Base-by-base conservation (phyloP, 2,329 filamentous ascomycete genomes). In the Verticillium nonalfalfae region DNA sequence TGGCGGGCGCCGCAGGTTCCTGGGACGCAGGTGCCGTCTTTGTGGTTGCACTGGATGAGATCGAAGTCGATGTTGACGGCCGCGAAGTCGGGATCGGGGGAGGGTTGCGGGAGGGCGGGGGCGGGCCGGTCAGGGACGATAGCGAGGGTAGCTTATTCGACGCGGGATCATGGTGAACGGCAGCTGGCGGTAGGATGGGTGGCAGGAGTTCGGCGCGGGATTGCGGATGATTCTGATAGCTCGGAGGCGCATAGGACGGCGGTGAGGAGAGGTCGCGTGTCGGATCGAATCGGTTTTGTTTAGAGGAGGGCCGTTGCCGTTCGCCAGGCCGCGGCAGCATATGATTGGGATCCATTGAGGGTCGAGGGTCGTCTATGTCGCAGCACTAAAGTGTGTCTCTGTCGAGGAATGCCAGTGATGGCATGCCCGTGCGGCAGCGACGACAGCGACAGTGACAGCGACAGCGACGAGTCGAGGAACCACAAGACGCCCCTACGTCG, bases 261-360 rank as follows among this genome's bases (percentile, higher is more conserved):
- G 73, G 68, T 62, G 63, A 61, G 14, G 64, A 57, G 61, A 66
- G 15, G 67, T 67, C 7, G 66, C 66, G 60, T 67, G 61, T 31
- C 65, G 63, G 50, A 65, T 63, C 50, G 61, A 61, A 38, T 65
- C 5, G 54, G 54, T 14, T 56, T 10, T 33, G 54, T 15, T 56
- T 56, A 5, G 13, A 56, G 64, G 62, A 21, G 18, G 40, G 9
- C 10, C 40, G 40, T 50, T 66, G 34, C 36, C 67, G 60, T 65
- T 68, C 66, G 68, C 68, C 64, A 63, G 67, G 71, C 62, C 68
- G 68, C 60, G 71, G 68, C 67, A 78, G 73, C 78, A 81, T 79
- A 77, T 80, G 79, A 79, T 75, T 75, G 64, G 74, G 73, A 68
- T 77, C 77, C 73, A 78, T 77, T 52, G 50, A 35, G 54, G 13